phyloP scores from a whole-genome alignment of 352 stramenopile species.

The Phytophthora fragariaefolia region DNA sequence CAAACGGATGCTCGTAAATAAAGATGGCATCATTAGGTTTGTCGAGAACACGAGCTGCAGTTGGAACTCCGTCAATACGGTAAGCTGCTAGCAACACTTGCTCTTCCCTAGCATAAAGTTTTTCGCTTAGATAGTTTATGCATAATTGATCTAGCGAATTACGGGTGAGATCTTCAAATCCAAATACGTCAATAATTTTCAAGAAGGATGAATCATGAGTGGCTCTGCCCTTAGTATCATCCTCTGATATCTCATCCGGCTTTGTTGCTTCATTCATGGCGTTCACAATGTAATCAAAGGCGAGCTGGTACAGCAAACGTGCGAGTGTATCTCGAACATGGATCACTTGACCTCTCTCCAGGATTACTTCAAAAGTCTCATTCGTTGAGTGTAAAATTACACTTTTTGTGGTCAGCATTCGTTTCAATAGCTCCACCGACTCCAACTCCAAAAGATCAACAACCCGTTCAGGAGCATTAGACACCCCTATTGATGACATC shows the following conservation, averaged over 20 bases:
- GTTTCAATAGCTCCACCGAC: constrained; percentile 36
- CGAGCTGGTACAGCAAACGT: constrained; percentile 61
- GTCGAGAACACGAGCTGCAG: not conserved
- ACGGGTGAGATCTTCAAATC: constrained; percentile 68
- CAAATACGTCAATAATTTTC: constrained; percentile 78
- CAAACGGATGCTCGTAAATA: constrained; percentile 60
- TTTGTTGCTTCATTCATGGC: constrained; percentile 59
- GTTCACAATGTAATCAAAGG: constrained; percentile 53
- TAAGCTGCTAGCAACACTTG: constrained; percentile 32
- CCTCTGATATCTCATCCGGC: constrained; percentile 8
- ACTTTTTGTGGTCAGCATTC: constrained; percentile 58
- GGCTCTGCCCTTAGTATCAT: not conserved
- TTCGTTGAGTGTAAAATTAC: constrained; percentile 53
- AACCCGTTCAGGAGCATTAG: constrained; percentile 31
- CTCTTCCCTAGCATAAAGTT: constrained; percentile 61
- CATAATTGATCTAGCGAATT: constrained; percentile 85
- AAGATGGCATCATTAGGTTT: constrained; percentile 38
- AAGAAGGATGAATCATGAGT: constrained; percentile 28
- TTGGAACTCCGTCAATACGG: not conserved
- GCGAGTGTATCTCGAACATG: constrained; percentile 64
- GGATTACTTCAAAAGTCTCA: constrained; percentile 59
- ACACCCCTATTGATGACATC: constrained; percentile 29
- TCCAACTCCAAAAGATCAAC: constrained; percentile 44
- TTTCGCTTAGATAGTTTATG: constrained; percentile 88
- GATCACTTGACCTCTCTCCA: constrained; percentile 54